Percentiles rank a stretch among this genome's conserved stretches.
Evolutionary conservation across 352 stramenopile species (phyloP).

Genomic region (Phytophthora vignae): DNA sequence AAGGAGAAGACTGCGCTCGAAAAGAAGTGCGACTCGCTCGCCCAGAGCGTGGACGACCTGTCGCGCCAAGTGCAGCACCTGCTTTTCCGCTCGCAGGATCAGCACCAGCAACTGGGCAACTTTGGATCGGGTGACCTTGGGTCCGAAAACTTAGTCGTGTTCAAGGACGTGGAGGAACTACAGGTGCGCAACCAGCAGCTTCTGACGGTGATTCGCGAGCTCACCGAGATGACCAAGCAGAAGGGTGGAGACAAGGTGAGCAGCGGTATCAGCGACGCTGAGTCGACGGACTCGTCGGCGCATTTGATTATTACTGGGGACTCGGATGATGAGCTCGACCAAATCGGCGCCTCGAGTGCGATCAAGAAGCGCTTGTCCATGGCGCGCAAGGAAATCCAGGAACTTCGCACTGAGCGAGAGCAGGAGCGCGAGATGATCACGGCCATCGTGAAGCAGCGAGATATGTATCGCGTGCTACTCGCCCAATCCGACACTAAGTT

Average conservation of each 20-base stretch:
- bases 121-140: conserved; percentile 38
- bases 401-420: conserved; percentile 75
- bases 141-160: conserved; percentile 86
- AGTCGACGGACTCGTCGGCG: conserved; percentile 34
- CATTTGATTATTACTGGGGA: conserved; percentile 71
- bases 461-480: conserved; percentile 95
- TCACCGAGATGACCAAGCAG: conserved; percentile 63
- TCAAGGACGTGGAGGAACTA: conserved; percentile 89
- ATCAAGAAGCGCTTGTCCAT: conserved; percentile 69
- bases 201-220: conserved; percentile 78
- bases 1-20: conserved; percentile 74
- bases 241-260: conserved; percentile 23
- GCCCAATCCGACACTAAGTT: conserved; percentile 89
- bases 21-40: conserved; percentile 77
- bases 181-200: conserved; percentile 94
- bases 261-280: conserved; percentile 19
- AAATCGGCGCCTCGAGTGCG: conserved; percentile 33
- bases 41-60: conserved; percentile 89
- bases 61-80: conserved; percentile 93
- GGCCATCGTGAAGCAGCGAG: conserved; percentile 95
- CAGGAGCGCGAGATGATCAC: conserved; percentile 90
- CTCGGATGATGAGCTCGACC: conserved; percentile 65
- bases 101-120: conserved; percentile 27
- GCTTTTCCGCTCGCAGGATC: conserved; percentile 80
- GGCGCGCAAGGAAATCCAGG: conserved; percentile 81